Percentiles rank a stretch among this genome's conserved stretches.
Evolutionary conservation across 352 stramenopile species (phyloP).

Genomic region (Vaucheria bursata): DNA sequence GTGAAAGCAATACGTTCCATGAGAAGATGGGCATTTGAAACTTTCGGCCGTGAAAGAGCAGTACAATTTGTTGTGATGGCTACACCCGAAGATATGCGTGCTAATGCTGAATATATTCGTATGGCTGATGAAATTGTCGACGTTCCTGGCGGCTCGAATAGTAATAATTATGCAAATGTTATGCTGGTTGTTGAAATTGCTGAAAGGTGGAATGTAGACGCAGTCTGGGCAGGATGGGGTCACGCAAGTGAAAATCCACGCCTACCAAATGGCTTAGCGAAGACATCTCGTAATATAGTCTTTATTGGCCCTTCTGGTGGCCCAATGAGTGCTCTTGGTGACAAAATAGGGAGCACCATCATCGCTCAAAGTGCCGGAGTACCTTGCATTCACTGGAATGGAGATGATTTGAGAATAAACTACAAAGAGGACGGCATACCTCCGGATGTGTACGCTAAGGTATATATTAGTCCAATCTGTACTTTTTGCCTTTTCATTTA

Average conservation of each 20-base stretch:
- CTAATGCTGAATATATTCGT: constrained; percentile 99
- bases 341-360: constrained; percentile 99
- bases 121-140: constrained; percentile 99
- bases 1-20: constrained; percentile 99
- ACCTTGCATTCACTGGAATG: constrained; percentile 99
- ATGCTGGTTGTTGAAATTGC: constrained; percentile 67
- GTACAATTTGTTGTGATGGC: constrained; percentile 98
- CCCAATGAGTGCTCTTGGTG: constrained; percentile 95
- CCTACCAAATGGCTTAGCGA: constrained; percentile 84
- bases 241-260: constrained; percentile 93
- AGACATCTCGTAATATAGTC: constrained; percentile 82
- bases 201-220: constrained; percentile 87
- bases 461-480: not conserved
- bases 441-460: constrained; percentile 77
- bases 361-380: constrained; percentile 97
- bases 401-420: constrained; percentile 68
- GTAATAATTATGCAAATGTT: constrained; percentile 99
- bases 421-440: constrained; percentile 57
- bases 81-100: constrained; percentile 95
- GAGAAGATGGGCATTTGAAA: constrained; percentile 73
- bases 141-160: constrained; percentile 98
- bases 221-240: constrained; percentile 93
- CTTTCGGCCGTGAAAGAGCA: constrained; percentile 61
- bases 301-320: constrained; percentile 94
- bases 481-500: not conserved